phyloP scores from a whole-genome alignment of 257 asterid genomes.

The Cinchona pubescens region DNA sequence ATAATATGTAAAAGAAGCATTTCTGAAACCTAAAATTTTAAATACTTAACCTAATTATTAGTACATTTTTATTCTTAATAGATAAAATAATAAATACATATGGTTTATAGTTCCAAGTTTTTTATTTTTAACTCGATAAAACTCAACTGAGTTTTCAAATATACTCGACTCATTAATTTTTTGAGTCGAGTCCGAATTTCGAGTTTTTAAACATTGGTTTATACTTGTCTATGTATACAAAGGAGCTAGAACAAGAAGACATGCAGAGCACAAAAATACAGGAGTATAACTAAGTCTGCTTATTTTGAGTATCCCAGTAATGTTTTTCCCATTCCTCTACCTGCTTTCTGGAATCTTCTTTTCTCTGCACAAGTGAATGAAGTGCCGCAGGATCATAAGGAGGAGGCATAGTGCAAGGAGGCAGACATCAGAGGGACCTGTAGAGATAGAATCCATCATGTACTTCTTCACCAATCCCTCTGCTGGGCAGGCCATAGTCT shows the following conservation, averaged over 20 bases:
- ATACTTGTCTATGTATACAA: not conserved
- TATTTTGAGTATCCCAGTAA: slow-evolving; percentile 47
- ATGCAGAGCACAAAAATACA: not conserved
- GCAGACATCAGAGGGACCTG: slow-evolving; percentile 36
- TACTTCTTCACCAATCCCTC: slow-evolving; percentile 47
- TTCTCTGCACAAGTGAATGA: slow-evolving; percentile 39
- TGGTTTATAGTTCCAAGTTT: too few relatives aligned
- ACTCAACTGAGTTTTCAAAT: too few relatives aligned
- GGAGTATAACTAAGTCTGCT: slow-evolving; percentile 19
- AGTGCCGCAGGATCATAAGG: slow-evolving; percentile 59
- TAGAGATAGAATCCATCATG: slow-evolving; percentile 61
- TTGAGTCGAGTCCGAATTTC: too few relatives aligned
- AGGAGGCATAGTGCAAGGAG: slow-evolving; percentile 71
- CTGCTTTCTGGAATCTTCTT: slow-evolving; percentile 41
- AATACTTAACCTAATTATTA: too few relatives aligned
- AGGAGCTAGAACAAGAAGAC: not conserved
- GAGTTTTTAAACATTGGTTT: too few relatives aligned
- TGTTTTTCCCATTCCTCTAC: slow-evolving; percentile 64
- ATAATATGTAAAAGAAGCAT: too few relatives aligned
- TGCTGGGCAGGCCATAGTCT: slow-evolving; percentile 61
- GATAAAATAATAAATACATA: too few relatives aligned
- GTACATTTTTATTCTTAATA: too few relatives aligned
- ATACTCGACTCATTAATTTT: too few relatives aligned
- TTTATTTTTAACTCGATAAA: too few relatives aligned
- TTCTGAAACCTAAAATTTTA: too few relatives aligned